Conservation (phyloP, 129 eudicot species). For the Dittrichia graveolens region DNA sequence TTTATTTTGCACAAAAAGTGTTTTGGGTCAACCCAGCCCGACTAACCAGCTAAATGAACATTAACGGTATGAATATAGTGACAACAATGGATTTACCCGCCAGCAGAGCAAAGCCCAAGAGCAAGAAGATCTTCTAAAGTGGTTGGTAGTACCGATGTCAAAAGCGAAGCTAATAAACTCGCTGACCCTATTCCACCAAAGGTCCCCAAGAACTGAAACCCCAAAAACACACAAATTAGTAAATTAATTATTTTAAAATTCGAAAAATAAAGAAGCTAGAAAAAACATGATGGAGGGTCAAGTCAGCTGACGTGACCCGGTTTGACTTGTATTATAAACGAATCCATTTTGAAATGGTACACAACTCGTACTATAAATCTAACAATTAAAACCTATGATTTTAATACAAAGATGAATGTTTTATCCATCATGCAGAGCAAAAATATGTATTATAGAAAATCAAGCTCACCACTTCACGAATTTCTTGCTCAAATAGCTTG, state of each 20-base stretch:
- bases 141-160: conserved; percentile 88
- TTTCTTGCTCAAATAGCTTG: conserved; percentile 85
- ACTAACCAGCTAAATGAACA: background rate
- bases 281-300: background rate
- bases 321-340: background rate
- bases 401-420: background rate
- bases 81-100: conserved; percentile 59
- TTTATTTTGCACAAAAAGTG: too few relatives aligned
- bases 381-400: background rate
- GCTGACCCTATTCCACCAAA: conserved; percentile 97
- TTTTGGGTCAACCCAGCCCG: too few relatives aligned
- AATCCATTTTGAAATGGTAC: background rate
- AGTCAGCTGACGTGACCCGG: background rate
- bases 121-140: conserved; percentile 98
- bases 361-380: too few relatives aligned
- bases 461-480: conserved; percentile 84
- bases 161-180: conserved; percentile 89
- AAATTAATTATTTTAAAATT: background rate
- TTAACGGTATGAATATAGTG: too few relatives aligned
- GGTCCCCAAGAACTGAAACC: conserved; percentile 76
- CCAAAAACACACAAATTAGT: conserved; percentile 17
- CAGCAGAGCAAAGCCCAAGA: conserved; percentile 97
- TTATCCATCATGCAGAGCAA: conserved; percentile 9
- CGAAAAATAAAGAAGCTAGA: background rate
- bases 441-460: conserved; percentile 3